phyloP scores from a whole-genome alignment of 2,329 filamentous ascomycete species.

The Cladosporium sp. region DNA sequence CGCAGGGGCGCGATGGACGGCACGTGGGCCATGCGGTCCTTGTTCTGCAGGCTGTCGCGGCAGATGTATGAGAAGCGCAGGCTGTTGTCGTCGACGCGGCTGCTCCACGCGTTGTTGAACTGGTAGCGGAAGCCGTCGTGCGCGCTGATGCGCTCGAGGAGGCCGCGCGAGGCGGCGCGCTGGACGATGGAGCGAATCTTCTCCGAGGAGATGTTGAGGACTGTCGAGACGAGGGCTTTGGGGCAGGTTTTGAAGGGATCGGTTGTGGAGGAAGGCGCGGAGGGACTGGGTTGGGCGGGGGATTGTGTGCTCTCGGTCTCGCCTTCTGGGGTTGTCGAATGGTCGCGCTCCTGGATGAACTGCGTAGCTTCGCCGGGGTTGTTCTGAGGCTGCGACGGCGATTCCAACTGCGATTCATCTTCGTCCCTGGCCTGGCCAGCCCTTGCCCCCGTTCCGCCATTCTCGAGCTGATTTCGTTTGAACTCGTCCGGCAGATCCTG shows the following conservation, averaged over 20 bases:
- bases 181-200: slow-evolving; percentile 40
- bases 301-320: background rate
- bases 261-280: background rate
- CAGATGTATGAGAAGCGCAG: slow-evolving; percentile 45
- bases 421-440: background rate
- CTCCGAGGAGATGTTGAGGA: slow-evolving; percentile 28
- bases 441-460: slow-evolving; percentile 10
- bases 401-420: background rate
- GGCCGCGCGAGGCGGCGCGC: slow-evolving; percentile 41
- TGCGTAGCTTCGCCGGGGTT: too few species aligned
- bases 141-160: slow-evolving; percentile 39
- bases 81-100: slow-evolving; percentile 37
- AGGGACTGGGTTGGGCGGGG: background rate
- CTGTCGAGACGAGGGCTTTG: slow-evolving; percentile 17
- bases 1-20: slow-evolving; percentile 21
- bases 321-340: background rate
- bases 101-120: slow-evolving; percentile 46
- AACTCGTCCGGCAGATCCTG: slow-evolving; percentile 27
- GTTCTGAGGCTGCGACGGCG: background rate
- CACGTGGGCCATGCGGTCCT: slow-evolving; percentile 42
- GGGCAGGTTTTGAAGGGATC: slow-evolving; percentile 14
- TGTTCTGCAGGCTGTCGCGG: slow-evolving; percentile 46
- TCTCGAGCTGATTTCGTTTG: slow-evolving; percentile 17
- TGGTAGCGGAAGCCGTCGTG: slow-evolving; percentile 43
- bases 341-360: background rate